These are phyloP conservation scores for Pterula multifida DNA, from an alignment of 1,284 basidiomycete species.

Conservation along the genomic window DNA sequence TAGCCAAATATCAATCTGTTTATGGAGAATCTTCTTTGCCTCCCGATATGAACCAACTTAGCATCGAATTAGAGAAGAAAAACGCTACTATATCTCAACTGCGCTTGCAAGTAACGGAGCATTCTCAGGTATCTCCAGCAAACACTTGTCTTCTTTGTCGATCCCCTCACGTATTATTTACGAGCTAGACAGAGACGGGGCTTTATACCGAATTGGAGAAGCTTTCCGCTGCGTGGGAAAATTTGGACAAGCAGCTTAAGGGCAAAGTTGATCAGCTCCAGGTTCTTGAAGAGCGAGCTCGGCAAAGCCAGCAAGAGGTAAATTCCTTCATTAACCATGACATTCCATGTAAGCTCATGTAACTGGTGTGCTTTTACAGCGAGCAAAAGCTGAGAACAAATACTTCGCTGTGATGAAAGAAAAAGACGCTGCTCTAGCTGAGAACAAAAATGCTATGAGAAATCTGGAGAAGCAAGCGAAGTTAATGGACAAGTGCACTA, in stretches of 20 bases:
- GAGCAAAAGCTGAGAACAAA: constrained; percentile 93
- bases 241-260: constrained; percentile 73
- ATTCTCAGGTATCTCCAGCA: constrained; percentile 29
- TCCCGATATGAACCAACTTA: constrained; percentile 38
- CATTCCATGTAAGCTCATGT: too few relatives aligned
- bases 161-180: constrained; percentile 4
- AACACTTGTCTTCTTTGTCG: neutral
- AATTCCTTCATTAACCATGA: constrained; percentile 16
- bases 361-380: constrained; percentile 33
- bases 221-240: constrained; percentile 80
- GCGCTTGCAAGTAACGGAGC: constrained; percentile 41
- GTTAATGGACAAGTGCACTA: constrained; percentile 50
- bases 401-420: constrained; percentile 86
- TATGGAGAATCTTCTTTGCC: constrained; percentile 45
- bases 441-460: constrained; percentile 57
- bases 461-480: constrained; percentile 72
- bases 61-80: constrained; percentile 45
- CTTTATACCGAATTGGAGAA: constrained; percentile 82
- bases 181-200: constrained; percentile 53
- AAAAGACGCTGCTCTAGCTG: constrained; percentile 74
- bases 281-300: constrained; percentile 65
- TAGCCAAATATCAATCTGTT: constrained; percentile 50
- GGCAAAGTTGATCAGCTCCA: constrained; percentile 78
- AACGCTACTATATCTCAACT: constrained; percentile 51
- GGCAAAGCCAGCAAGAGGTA: constrained; percentile 55